A percentile compares a stretch with the other conserved stretches of the same genome.
phyloP scores from a whole-genome alignment of 2,329 filamentous ascomycete species.

The Lasiodiplodia hormozganensis region DNA sequence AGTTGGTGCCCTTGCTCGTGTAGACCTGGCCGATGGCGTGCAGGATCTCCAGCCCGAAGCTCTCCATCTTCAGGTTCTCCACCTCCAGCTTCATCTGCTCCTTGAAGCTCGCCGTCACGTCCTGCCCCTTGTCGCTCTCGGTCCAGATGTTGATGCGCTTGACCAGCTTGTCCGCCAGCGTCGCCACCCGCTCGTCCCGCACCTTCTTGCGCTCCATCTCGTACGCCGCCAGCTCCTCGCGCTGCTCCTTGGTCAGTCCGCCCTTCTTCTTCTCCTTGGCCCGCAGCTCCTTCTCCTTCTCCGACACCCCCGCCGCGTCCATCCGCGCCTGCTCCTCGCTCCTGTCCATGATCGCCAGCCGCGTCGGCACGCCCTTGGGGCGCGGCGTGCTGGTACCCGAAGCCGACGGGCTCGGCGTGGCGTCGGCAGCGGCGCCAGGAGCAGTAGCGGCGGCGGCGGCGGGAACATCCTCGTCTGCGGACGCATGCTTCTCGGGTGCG shows the following conservation, averaged over 20 bases:
- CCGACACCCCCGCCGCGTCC: constrained; percentile 68
- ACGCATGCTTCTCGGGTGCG: constrained; percentile 36
- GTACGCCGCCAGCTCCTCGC: constrained; percentile 86
- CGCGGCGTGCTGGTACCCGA: constrained; percentile 56
- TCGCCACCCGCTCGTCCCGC: constrained; percentile 88
- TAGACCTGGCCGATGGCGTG: constrained; percentile 95
- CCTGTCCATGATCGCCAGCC: constrained; percentile 86
- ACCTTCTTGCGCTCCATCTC: constrained; percentile 84
- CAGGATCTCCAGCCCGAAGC: constrained; percentile 93
- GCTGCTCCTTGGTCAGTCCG: constrained; percentile 86
- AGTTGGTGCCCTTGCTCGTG: constrained; percentile 81
- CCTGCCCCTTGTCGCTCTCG: constrained; percentile 87
- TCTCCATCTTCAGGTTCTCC: constrained; percentile 99
- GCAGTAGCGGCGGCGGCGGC: constrained; percentile 36
- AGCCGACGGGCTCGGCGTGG: constrained; percentile 35
- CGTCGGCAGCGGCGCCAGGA: constrained; percentile 38
- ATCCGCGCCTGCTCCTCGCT: constrained; percentile 78
- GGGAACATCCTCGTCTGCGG: constrained; percentile 36
- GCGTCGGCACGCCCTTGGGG: constrained; percentile 68
- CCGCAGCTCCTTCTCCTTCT: constrained; percentile 76
- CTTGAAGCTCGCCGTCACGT: constrained; percentile 88
- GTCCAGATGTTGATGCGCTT: constrained; percentile 95
- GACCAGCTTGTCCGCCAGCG: constrained; percentile 80
- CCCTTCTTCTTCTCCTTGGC: constrained; percentile 91
- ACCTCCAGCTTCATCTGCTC: constrained; percentile 94